Evolutionary conservation across 2,329 filamentous ascomycete genomes (phyloP), one percentile per base, ranked within the genome.

Genomic region (Calonectria naviculata): DNA sequence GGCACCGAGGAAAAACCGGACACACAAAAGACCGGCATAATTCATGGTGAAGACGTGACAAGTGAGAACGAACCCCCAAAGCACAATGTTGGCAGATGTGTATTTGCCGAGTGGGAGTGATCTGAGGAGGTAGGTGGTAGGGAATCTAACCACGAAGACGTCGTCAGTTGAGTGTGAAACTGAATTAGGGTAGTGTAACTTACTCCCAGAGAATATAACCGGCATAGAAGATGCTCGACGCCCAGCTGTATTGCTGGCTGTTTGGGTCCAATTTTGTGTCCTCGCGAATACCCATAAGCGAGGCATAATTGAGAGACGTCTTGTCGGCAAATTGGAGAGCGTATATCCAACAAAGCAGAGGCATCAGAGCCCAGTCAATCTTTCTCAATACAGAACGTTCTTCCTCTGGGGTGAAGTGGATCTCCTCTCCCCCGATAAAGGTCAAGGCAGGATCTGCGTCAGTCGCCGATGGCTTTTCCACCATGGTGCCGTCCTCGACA

Each of bases 31-130:
- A 2, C 76, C 77, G 17, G 75, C 74, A 64, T 72, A 79, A 41
- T 72, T 77, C 49, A 56, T 60, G 31, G 66, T 71, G 19, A 73
- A 71, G 17, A 73, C 72, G 62, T 78, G 75, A 44, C 74, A 76
- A 4, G 71, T 66, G 7, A 80, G 74, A 2, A 79, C 77, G 3
- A 78, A 73, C 1, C 85, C 85, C 86, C 86, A 87, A 28, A 83
- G 76, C 5, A 84, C 74, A 28, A 83, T 78, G 67, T 83, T 83
- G 12, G 75, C 74, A 0, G 82, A 82, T 5, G 83, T 76, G 65
- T 81, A 82, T 46, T 82, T 83, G 49, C 76, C 82, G 6, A 83
- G 70, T n/a, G 81, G 81, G 6, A 82, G 75, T 62, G 75, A 60
- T 71, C 80, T 78, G 44, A 83, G 71, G 31, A 81, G 65, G 62